Base-by-base conservation (phyloP, 2,329 filamentous ascomycete genomes). In the Acephala macrosclerotiorum region DNA sequence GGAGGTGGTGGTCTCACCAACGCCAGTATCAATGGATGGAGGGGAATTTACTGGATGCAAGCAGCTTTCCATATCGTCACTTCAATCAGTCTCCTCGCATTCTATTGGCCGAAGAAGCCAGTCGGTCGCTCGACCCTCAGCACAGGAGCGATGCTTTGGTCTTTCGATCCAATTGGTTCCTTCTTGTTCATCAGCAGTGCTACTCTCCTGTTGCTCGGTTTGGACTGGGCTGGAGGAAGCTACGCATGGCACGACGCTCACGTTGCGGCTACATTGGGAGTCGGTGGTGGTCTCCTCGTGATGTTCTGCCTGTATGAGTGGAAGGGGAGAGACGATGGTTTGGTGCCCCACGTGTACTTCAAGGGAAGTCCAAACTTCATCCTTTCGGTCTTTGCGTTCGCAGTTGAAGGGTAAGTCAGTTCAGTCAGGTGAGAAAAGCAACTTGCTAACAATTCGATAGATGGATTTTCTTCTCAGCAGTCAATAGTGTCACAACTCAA, bases 41-140 rank as follows among this genome's bases (percentile, higher is more conserved):
- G 85, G 3, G 80, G 82, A 68, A 87, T 87, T 66, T 87, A 85
- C 72, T 87, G 85, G 85, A 84, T 87, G 14, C 85, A 87, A 75
- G 84, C 84, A 1, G 84, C 78, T 74, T 87, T 40, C 72, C 85
- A 40, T 68, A 79, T 33, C 80, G 83, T 73, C 82, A 85, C 77
- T 80, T 79, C 77, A 80, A 81, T 36, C 16, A 66, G 68, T 11
- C 71, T 86, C 3, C 69, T 80, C 11, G 82, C 84, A 68, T 85
- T 85, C 76, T 83, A 80, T 75, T 82, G 82, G 3, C 78, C 79
- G 3, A 79, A 79, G 66, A 74, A 72, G 40, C 47, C 60, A 60
- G 65, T 67, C 4, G 77, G 80, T 61, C 77, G 76, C 25, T 74
- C 77, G 1, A 79, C 76, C 58, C 78, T 81, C 76, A 72, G 77